Conservation (phyloP, 2,329 filamentous ascomycete genomes). For the Arthrobotrys iridis region DNA sequence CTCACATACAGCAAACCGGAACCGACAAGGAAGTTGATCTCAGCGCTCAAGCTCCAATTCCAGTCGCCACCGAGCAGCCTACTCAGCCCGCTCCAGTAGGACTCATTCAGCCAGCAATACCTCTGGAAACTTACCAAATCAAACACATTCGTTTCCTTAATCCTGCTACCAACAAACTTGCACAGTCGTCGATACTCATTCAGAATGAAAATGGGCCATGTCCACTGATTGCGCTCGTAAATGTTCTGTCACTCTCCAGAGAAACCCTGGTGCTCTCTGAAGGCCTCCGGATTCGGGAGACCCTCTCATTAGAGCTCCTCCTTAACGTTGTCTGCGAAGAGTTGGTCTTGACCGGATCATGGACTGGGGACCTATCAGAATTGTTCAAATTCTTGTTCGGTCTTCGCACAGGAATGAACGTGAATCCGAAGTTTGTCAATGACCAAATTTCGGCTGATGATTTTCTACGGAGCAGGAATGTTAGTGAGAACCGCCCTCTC, state of each 20-base stretch:
- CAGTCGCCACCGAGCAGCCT: constrained; percentile 20
- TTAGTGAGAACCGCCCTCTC: constrained; percentile 58
- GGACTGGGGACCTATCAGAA: constrained; percentile 79
- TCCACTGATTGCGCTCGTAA: constrained; percentile 89
- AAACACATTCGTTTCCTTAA: constrained; percentile 91
- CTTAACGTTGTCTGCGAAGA: constrained; percentile 93
- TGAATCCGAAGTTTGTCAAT: constrained; percentile 84
- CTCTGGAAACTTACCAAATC: constrained; percentile 84
- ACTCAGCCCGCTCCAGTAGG: not conserved
- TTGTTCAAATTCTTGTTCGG: constrained; percentile 87
- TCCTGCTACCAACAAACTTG: constrained; percentile 69
- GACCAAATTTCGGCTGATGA: constrained; percentile 62
- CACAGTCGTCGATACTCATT: constrained; percentile 85
- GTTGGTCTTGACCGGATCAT: constrained; percentile 78
- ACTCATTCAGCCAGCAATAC: constrained; percentile 44
- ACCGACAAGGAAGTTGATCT: constrained; percentile 37
- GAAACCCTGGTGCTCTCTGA: constrained; percentile 76
- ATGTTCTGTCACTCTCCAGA: constrained; percentile 83
- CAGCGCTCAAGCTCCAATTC: constrained; percentile 28
- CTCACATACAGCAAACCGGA: constrained; percentile 28
- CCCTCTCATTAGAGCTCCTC: constrained; percentile 84
- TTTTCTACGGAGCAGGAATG: constrained; percentile 43
- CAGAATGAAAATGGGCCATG: constrained; percentile 97
- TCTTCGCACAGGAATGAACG: constrained; percentile 96
- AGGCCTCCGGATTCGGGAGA: constrained; percentile 80